Base-by-base conservation (phyloP, 139 green algal genomes). In the Chlamydomonas schloesseri region DNA sequence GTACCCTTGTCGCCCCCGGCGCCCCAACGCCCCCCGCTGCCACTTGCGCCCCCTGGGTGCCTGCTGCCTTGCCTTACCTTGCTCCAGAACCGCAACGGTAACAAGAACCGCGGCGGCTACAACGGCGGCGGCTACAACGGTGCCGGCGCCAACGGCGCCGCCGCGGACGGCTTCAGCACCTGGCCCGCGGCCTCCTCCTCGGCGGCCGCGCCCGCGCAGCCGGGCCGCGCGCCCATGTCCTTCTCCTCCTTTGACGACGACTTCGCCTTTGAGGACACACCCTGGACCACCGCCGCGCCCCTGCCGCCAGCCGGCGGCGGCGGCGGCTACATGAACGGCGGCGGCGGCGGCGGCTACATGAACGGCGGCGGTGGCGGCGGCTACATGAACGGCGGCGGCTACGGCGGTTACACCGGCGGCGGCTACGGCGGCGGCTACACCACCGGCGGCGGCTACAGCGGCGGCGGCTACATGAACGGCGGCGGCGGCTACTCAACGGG, bases 221-320 rank as follows among this genome's bases (percentile, higher is more conserved):
- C 64, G 1, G 42, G 46, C 9, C 78, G 78, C 28, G 78, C 23
- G 2, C 42, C 62, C 8, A 17, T n/a, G 13, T 74, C 42, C 0
- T 84, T 75, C n/a, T 15, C 34, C n/a, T 68, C 46, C 13, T 67
- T 67, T 24, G 55, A 75, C 42, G 78, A 64, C 21, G 78, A 84
- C 67, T 75, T 84, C 23, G 31, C 42, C 0, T 84, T 84, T 67
- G 78, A 84, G 10, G 78, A 74, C 23, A 5, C 42, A 46, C 37
- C 15, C 74, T 55, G 57, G 74, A 60, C n/a, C n/a, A n/a, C n/a
- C 20, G 46, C 76, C 60, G n/a, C 47, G 17, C 73, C 73, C 29
- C 10, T 81, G 73, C 53, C 47, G 36, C 37, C 60, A 1, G 53
- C 24, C 76, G 13, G 36, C 28, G 76, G 36, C 58, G 73, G 73